Conservation (phyloP, 140 eudicot genomes). For the Cichorium intybus region DNA sequence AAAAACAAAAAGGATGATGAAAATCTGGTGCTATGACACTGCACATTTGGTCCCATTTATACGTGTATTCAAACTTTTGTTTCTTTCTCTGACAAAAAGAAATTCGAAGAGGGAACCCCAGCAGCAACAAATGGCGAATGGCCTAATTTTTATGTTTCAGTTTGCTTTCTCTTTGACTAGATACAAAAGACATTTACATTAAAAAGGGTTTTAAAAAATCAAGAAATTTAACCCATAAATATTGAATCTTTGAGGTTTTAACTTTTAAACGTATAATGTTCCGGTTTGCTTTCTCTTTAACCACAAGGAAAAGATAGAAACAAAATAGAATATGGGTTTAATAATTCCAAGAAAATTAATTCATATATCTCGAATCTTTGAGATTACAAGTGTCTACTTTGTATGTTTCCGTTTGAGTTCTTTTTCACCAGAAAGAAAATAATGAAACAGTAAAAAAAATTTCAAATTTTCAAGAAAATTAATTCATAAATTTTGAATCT, state of each 20-base stretch:
- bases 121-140: slow-evolving; percentile 35
- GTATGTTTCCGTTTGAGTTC: slow-evolving; percentile 21
- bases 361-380: background rate
- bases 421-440: slow-evolving; percentile 28
- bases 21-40: slow-evolving; percentile 32
- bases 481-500: background rate
- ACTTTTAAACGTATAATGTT: no score
- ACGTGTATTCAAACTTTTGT: slow-evolving; percentile 33
- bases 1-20: slow-evolving; percentile 36
- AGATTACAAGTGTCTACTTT: slow-evolving; percentile 11
- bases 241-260: background rate
- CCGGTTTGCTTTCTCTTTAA: background rate
- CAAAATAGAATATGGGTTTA: no score
- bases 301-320: no score
- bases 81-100: slow-evolving; percentile 44
- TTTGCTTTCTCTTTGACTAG: slow-evolving; percentile 35
- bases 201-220: slow-evolving; percentile 7
- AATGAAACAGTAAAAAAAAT: slow-evolving; percentile 18
- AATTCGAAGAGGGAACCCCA: slow-evolving; percentile 25
- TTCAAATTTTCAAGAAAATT: background rate
- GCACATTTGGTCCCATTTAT: slow-evolving; percentile 39
- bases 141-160: slow-evolving; percentile 26
- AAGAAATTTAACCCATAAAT: background rate
- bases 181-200: slow-evolving; percentile 16
- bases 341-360: background rate